Base-by-base conservation (phyloP, 139 green algal species). In the Trebouxia sp. region DNA sequence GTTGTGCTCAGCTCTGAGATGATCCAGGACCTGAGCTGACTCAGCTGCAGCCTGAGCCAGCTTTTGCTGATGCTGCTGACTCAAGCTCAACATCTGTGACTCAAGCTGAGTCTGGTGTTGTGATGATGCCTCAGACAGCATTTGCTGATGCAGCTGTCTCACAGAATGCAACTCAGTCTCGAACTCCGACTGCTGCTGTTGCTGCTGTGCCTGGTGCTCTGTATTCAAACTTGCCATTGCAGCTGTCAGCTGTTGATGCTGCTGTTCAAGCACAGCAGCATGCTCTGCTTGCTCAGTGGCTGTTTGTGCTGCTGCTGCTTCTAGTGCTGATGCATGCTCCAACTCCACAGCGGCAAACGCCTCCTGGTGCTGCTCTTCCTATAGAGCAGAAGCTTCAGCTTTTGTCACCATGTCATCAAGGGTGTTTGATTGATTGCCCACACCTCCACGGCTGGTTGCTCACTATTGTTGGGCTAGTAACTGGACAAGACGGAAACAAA, bases 121-220 rank as follows among this genome's bases (percentile, higher is more conserved):
- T 56, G 41, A 26, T 11, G 17, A 41, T 41, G 55, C 6, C 37
- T 77, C 69, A 28, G 24, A 0, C n/a, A 77, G 69, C 42, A 41
- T 45, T 41, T 77, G 69, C 69, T 77, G 22, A 72, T 55, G 41
- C 17, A 53, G 69, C 69, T 56, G 69, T 8, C 41, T 56, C 69
- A 77, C 24, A 6, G 69, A 51, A 6, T 0, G 37, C 69, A 77
- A 8, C 69, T 77, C 69, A 56, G 69, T 37, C 3, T n/a, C n/a
- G 1, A 77, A 55, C 1, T 72, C 62, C 9, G 62, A 32, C 28
- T 28, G n/a, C 26, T 67, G 56, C 1, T 67, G 56, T 28, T 9
- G n/a, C 56, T 67, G 56, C 7, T 67, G n/a, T 17, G 42, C 32
- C 62, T 72, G 62, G 20, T 14, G 7, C 43, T 32, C 35, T 72